Base-by-base conservation (phyloP, 2,329 filamentous ascomycete species). In the Pyricularia pennisetigena region DNA sequence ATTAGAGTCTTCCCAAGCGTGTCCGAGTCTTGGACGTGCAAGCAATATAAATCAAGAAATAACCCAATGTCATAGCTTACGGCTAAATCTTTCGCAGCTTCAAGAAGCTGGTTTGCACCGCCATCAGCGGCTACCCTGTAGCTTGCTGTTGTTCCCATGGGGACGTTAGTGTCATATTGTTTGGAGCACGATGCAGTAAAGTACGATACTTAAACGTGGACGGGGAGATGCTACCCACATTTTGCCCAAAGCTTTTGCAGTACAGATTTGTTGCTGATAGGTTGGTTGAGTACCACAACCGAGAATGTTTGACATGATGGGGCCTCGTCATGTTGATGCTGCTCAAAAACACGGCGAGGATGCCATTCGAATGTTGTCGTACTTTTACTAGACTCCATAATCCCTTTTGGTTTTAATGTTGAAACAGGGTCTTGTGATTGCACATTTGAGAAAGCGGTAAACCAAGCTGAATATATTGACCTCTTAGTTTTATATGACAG, bases 91-190 rank as follows among this genome's bases (percentile, higher is more conserved):
- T 71, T 28, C 1, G 71, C 65, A 5, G 82, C 76, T 35, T 82
- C 75, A 68, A 82, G 79, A 78, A 97, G 83, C 54, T 87, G 85
- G 75, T 98, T 97, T 64, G 94, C 94, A 28, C 93, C 95, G 68
- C 94, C 95, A 79, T 99, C 95, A 30, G 93, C 95, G 69, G 93
- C 97, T 67, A 98, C 83, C 28, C 84, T 26, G 79, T 81, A 67
- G 91, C 89, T 91, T 24, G 26, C 24, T 35, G 23, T 24, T 26
- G 59, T 63, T 71, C 30, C 32, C 10, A 12, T 65, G 12, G 20
- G 16, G 5, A 7, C 1, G 1, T 61, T 61, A 61, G 14, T 66
- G 0, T 35, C 16, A 3, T 20, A 2, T 9, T 49, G n/a, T n/a
- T 61, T 8, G 14, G 57, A 61, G 57, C 9, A 23, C 2, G 12